Percentiles rank a stretch among this genome's conserved stretches.
Evolutionary conservation across 331 rosid species (phyloP).

Genomic region (Phaseolus coccineus): DNA sequence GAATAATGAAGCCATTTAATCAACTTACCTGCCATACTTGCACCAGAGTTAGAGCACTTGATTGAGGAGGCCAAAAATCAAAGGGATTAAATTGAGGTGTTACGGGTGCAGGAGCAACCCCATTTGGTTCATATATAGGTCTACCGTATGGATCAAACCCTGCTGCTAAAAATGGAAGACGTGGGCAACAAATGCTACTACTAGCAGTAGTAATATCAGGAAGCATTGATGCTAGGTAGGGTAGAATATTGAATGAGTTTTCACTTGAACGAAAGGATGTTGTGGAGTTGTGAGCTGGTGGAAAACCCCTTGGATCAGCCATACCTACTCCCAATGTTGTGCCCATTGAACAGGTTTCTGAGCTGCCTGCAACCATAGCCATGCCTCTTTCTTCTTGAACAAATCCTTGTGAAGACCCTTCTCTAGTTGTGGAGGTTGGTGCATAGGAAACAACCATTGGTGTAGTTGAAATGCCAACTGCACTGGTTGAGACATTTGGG

Average conservation of each 20-base stretch:
- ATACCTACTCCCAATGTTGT: not conserved
- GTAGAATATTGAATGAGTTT: not conserved
- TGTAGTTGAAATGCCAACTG: not conserved
- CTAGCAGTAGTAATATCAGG: too few species aligned
- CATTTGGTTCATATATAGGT: not conserved
- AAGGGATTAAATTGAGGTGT: not conserved
- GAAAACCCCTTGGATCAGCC: not conserved
- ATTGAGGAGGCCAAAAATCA: not conserved
- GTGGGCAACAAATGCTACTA: not conserved
- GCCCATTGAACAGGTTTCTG: not conserved
- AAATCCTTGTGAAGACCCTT: not conserved
- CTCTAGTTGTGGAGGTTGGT: not conserved
- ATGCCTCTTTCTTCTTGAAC: not conserved
- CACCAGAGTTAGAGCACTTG: not conserved
- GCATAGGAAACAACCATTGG: not conserved
- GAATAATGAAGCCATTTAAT: too few species aligned
- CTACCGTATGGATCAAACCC: not conserved
- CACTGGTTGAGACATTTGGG: not conserved
- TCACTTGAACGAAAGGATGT: not conserved
- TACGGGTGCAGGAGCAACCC: not conserved
- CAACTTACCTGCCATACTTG: slow-evolving; percentile 35
- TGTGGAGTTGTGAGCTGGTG: not conserved
- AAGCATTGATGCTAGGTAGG: too few species aligned
- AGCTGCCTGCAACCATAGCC: not conserved
- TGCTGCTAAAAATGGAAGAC: not conserved